Evolutionary conservation across 176 grass and related monocot genomes (phyloP), one percentile per base, ranked within the genome.

Genomic region (Areca catechu): DNA sequence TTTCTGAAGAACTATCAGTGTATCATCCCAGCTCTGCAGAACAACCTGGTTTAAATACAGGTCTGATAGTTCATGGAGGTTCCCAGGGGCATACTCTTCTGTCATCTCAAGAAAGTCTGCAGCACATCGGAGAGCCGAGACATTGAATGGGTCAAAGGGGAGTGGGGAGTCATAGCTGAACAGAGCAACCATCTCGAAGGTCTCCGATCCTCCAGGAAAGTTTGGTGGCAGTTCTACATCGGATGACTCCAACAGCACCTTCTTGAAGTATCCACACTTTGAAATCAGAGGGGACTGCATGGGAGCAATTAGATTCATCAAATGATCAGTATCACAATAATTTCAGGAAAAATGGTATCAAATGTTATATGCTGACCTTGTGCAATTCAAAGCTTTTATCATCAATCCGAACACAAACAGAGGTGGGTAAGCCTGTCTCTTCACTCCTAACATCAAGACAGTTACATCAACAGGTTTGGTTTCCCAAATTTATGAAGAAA

Each of bases 11-110:
- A 88, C 93, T 43, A 92, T 92, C 65, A 98, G 69, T 1, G 84
- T 80, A 75, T 92, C 87, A 53, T 92, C 87, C 87, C 87, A 85
- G 67, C 77, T 88, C 85, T 92, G 86, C 50, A 98, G 85, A 54
- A 92, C 93, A 22, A 83, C 93, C 75, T 98, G 93, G 75, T 92
- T 98, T 29, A 98, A 77, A 75, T 98, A 98, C 16, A 91, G 77
- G 68, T 98, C 93, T 29, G 83, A 84, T 57, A 83, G 69, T 57
- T 89, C 72, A 22, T 72, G 68, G 4, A 91, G 84, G 73, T 80
- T 82, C 20, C 58, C 43, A 18, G 25, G 17, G 66, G 62, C 48
- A 22, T 76, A 57, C 30, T 82, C 79, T 51, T 82, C 81, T 3
- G 16, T 50, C 70, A 78, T 81, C 68, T 72, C 84, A 20, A 88